phyloP scores from a whole-genome alignment of 164 flowering plant species.

The Nelumbo lutea region DNA sequence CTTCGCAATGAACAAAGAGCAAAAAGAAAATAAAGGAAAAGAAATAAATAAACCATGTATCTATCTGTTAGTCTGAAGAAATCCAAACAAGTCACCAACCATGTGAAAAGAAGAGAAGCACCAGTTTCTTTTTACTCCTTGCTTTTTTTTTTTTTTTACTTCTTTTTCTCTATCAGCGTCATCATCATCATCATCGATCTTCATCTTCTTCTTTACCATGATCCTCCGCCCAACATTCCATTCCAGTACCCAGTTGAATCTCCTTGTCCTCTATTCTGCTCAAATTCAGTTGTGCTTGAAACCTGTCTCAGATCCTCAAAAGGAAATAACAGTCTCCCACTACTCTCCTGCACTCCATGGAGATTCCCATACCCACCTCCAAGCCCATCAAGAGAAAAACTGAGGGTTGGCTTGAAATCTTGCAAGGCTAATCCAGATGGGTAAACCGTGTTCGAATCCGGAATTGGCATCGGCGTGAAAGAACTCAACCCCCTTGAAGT shows the following conservation, averaged over 20 bases:
- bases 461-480: constrained; percentile 53
- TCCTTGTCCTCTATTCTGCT: constrained; percentile 29
- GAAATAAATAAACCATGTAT: constrained; percentile 17
- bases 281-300: constrained; percentile 22
- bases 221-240: constrained; percentile 51
- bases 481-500: constrained; percentile 48
- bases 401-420: constrained; percentile 53
- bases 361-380: constrained; percentile 39
- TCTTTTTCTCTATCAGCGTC: not conserved
- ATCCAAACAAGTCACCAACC: constrained; percentile 14
- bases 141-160: not conserved
- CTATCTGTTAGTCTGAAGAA: constrained; percentile 25
- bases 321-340: constrained; percentile 39
- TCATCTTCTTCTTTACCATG: constrained; percentile 24
- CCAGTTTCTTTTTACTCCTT: not conserved
- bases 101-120: not conserved
- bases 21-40: constrained; percentile 7
- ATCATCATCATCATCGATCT: too few relatives aligned
- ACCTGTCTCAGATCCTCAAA: constrained; percentile 39
- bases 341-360: constrained; percentile 26
- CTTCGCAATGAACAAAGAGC: constrained; percentile 13
- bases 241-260: constrained; percentile 41
- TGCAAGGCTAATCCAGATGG: constrained; percentile 49
- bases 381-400: constrained; percentile 59
- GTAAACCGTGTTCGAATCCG: constrained; percentile 35